A percentile compares a stretch with the other conserved stretches of the same genome.
These are phyloP conservation scores for Aspergillus steynii DNA, from an alignment of 495 filamentous ascomycete genomes.

Conservation along the genomic window DNA sequence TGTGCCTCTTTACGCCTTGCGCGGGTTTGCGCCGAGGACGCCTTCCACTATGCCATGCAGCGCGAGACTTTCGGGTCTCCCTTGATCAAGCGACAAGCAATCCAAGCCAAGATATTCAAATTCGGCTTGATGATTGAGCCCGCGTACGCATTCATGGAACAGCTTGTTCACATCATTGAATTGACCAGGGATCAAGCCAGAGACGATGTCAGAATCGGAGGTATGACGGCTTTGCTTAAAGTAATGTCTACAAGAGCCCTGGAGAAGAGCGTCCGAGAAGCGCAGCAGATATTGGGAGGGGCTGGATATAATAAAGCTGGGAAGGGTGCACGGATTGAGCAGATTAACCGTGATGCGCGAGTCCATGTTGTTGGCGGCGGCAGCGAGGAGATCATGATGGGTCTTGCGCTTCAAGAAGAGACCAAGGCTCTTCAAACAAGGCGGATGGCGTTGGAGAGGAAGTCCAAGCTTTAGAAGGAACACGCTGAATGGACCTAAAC, in stretches of 20 bases:
- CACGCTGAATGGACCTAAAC: too few species aligned
- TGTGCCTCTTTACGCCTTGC: slow-evolving; percentile 44
- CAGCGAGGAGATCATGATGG: slow-evolving; percentile 58
- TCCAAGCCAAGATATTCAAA: slow-evolving; percentile 50
- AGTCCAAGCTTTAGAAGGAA: slow-evolving; percentile 30
- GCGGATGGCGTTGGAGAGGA: slow-evolving; percentile 32
- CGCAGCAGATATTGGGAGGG: slow-evolving; percentile 62
- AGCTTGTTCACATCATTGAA: slow-evolving; percentile 47
- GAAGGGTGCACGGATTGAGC: slow-evolving; percentile 52
- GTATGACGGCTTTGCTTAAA: slow-evolving; percentile 51
- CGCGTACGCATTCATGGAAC: slow-evolving; percentile 50
- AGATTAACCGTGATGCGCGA: slow-evolving; percentile 57
- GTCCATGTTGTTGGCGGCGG: slow-evolving; percentile 61
- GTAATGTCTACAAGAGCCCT: slow-evolving; percentile 55
- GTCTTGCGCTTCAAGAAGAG: slow-evolving; percentile 50
- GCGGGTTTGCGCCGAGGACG: slow-evolving; percentile 49
- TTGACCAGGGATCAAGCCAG: slow-evolving; percentile 34
- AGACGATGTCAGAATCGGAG: slow-evolving; percentile 46
- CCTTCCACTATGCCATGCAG: slow-evolving; percentile 49
- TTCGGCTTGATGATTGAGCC: slow-evolving; percentile 52
- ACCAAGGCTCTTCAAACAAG: slow-evolving; percentile 39
- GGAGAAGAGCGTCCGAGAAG: slow-evolving; percentile 58
- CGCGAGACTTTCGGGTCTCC: slow-evolving; percentile 52
- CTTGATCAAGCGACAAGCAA: slow-evolving; percentile 46
- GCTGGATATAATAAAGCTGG: slow-evolving; percentile 56